Evolutionary conservation across 345 rosid species (phyloP).

Genomic region (Trapa bicornis): DNA sequence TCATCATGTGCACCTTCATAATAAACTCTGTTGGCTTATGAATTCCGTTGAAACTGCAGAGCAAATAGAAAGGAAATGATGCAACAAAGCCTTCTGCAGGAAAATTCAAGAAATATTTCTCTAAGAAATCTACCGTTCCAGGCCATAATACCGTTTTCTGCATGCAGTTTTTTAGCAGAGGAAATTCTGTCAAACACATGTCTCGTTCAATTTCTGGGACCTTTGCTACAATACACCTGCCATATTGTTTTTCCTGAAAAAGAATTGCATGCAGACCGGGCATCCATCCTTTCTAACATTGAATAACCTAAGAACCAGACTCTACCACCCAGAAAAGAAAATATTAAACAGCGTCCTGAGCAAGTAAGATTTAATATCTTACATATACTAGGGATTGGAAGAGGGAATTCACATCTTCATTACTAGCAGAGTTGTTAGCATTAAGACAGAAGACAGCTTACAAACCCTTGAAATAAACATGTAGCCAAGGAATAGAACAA

Average conservation of each 20-base stretch:
- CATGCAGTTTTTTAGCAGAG: constrained; percentile 73
- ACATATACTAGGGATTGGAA: not conserved
- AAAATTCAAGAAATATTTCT: not conserved
- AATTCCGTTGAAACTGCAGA: constrained; percentile 11
- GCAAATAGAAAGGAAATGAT: not conserved
- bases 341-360: not conserved
- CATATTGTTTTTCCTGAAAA: constrained; percentile 75
- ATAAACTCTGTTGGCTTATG: not conserved
- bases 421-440: not conserved
- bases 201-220: constrained; percentile 74
- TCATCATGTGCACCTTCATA: not conserved
- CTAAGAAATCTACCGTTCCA: constrained; percentile 2
- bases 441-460: too few species aligned
- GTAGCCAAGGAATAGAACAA: too few species aligned
- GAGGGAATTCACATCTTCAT: not conserved
- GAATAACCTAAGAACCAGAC: not conserved
- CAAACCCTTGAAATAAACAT: too few species aligned
- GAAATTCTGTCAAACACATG: constrained; percentile 87
- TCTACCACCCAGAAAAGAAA: not conserved
- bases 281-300: not conserved
- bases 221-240: constrained; percentile 78
- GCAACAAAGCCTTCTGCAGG: not conserved
- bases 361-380: not conserved
- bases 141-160: constrained; percentile 56
- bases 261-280: not conserved